A percentile compares a stretch with the other conserved stretches of the same genome.
Evolutionary conservation across 2,329 filamentous ascomycete genomes (phyloP).

Genomic region (Aspergillus sclerotialis): DNA sequence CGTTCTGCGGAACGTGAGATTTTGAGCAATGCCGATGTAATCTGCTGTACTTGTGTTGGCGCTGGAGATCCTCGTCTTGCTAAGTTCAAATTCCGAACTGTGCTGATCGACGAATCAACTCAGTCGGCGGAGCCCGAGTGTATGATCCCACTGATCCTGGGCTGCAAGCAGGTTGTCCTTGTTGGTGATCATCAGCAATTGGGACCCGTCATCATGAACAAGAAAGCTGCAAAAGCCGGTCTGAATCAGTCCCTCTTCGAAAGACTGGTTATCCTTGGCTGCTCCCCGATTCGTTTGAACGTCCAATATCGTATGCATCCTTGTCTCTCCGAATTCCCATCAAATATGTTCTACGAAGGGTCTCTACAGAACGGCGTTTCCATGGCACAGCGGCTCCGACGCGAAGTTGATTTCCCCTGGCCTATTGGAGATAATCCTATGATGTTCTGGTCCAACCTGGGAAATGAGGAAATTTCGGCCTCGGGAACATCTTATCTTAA

Average conservation of each 20-base stretch:
- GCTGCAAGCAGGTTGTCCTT: conserved; percentile 98
- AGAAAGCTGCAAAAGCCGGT: conserved; percentile 96
- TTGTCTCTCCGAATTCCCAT: conserved; percentile 92
- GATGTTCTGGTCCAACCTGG: conserved; percentile 99
- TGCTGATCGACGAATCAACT: conserved; percentile 95
- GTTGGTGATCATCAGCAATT: conserved; percentile 98
- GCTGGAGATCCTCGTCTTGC: conserved; percentile 90
- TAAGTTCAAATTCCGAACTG: conserved; percentile 97
- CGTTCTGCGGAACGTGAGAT: conserved; percentile 93
- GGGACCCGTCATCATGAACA: conserved; percentile 99
- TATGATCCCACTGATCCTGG: conserved; percentile 94
- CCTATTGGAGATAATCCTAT: conserved; percentile 88
- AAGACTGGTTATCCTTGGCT: conserved; percentile 84
- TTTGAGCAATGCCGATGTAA: conserved; percentile 88
- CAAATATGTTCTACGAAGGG: conserved; percentile 99
- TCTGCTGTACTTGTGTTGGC: conserved; percentile 97
- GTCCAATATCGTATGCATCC: conserved; percentile 99
- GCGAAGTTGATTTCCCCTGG: conserved; percentile 97
- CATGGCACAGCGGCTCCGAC: conserved; percentile 75
- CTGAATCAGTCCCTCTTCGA: conserved; percentile 98
- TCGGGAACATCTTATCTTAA: conserved; percentile 98
- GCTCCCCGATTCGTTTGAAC: conserved; percentile 84
- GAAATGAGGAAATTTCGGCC: conserved; percentile 95
- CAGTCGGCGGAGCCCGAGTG: conserved; percentile 97
- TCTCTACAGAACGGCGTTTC: conserved; percentile 95